phyloP scores from a whole-genome alignment of 208 protist species.

The Trypanosoma rangeli region DNA sequence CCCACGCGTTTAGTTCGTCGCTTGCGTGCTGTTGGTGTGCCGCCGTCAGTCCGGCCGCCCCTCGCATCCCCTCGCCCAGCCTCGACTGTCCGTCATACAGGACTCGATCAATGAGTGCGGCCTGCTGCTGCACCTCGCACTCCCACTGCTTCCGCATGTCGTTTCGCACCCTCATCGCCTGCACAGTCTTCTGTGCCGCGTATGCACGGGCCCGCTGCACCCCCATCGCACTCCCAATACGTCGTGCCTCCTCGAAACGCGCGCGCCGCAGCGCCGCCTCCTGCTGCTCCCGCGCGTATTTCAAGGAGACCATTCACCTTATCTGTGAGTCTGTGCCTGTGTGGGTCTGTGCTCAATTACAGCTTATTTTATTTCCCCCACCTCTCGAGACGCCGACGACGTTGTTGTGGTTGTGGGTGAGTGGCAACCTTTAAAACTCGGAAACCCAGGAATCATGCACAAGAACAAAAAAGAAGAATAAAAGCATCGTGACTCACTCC shows the following conservation, averaged over 20 bases:
- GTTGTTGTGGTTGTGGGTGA: not conserved
- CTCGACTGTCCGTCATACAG: conserved; percentile 25
- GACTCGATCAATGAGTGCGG: conserved; percentile 32
- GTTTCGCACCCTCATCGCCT: conserved; percentile 30
- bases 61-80: conserved; percentile 37
- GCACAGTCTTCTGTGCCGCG: conserved; percentile 40
- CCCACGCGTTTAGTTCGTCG: conserved; percentile 55
- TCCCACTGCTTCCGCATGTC: conserved; percentile 42
- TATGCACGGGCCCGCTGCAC: conserved; percentile 53
- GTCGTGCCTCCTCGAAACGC: conserved; percentile 51
- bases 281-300: conserved; percentile 48
- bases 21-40: conserved; percentile 17
- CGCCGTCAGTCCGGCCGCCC: conserved; percentile 20
- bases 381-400: not conserved
- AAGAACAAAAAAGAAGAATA: not conserved
- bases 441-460: not conserved
- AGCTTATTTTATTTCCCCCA: not conserved
- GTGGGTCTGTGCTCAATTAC: not conserved
- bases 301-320: conserved; percentile 55
- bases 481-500: not conserved
- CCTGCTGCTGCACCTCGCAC: conserved; percentile 27
- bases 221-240: conserved; percentile 38
- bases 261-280: conserved; percentile 49
- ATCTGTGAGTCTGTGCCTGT: conserved; percentile 4
- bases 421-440: not conserved